Percentiles rank a stretch among this genome's conserved stretches.
Conservation (phyloP, 2,329 filamentous ascomycete species). For the Alternaria rosae region DNA sequence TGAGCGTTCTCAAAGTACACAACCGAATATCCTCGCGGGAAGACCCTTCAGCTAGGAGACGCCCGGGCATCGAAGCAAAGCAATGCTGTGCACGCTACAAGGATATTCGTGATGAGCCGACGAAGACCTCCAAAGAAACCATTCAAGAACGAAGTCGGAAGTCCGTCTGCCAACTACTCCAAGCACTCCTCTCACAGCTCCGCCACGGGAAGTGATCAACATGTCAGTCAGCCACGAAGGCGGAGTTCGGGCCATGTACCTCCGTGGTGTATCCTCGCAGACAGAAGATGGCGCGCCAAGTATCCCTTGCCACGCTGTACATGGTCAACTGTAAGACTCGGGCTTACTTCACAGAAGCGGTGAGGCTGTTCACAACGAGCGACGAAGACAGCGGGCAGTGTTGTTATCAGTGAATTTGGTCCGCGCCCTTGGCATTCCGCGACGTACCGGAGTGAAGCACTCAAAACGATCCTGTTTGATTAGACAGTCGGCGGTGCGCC, state of each 20-base stretch:
- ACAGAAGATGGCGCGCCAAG: neutral
- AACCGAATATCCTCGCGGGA: no score
- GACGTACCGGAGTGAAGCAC: neutral
- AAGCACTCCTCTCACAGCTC: neutral
- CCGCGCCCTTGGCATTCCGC: neutral
- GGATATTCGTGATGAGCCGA: no score
- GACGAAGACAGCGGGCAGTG: neutral
- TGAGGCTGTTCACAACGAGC: neutral
- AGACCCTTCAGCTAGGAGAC: no score
- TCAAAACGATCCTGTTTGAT: constrained; percentile 1
- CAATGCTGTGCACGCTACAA: no score
- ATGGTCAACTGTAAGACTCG: neutral
- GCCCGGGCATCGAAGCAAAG: no score
- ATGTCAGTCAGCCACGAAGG: neutral
- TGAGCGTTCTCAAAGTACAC: no score
- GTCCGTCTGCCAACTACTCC: neutral
- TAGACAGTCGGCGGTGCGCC: neutral
- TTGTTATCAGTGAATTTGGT: neutral
- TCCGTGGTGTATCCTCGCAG: constrained; percentile 3
- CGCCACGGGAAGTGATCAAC: neutral
- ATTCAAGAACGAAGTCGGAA: neutral
- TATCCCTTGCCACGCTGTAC: neutral
- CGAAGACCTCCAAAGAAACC: neutral
- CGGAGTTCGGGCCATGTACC: neutral
- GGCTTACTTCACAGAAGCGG: neutral